These are phyloP conservation scores for Mycena citricolor DNA, from an alignment of 1,284 basidiomycete species.

Conservation along the genomic window DNA sequence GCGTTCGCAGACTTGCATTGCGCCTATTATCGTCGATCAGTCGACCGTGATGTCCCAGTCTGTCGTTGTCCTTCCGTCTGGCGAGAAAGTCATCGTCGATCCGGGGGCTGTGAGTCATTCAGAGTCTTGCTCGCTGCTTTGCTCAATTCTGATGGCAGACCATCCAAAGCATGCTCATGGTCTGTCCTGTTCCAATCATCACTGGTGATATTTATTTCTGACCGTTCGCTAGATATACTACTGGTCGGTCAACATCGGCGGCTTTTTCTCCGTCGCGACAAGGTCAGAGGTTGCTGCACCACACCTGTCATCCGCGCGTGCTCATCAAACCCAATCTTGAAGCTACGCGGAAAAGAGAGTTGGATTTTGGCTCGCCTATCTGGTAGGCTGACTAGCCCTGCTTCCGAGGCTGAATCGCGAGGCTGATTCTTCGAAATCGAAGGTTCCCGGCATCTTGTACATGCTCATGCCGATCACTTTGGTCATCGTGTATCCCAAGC, in stretches of 20 bases:
- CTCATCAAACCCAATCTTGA: neutral
- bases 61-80: constrained; percentile 23
- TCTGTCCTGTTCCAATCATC: neutral
- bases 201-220: too few relatives aligned
- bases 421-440: neutral
- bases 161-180: constrained; percentile 19
- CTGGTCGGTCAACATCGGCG: constrained; percentile 40
- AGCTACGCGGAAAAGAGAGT: constrained; percentile 31
- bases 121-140: constrained; percentile 13
- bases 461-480: constrained; percentile 40
- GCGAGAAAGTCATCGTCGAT: constrained; percentile 29
- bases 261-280: constrained; percentile 33
- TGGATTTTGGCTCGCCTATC: constrained; percentile 33
- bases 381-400: constrained; percentile 6
- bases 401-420: neutral
- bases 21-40: constrained; percentile 29
- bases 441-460: constrained; percentile 31
- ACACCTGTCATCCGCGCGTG: constrained; percentile 8
- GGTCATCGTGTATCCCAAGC: constrained; percentile 37
- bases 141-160: constrained; percentile 15
- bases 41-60: constrained; percentile 23
- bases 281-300: too few relatives aligned
- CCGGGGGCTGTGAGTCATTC: constrained; percentile 20
- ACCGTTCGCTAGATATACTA: constrained; percentile 25
- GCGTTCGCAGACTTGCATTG: constrained; percentile 22